These are phyloP conservation scores for Cryptococcus amylolentus DNA, from an alignment of 1,284 basidiomycete genomes.

Conservation along the genomic window DNA sequence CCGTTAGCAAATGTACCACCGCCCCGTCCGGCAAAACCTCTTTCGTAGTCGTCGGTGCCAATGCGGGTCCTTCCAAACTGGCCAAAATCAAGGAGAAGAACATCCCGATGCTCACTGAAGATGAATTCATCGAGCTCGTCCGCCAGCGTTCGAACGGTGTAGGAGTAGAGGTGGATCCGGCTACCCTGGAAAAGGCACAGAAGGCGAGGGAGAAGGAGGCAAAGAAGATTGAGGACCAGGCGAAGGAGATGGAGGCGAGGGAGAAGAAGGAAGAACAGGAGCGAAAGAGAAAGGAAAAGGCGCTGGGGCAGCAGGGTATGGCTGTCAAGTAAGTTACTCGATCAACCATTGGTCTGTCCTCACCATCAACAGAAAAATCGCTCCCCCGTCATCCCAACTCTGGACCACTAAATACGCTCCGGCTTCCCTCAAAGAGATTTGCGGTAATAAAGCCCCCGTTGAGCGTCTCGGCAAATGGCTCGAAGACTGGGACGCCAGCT, in stretches of 20 bases:
- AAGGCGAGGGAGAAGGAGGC: slow-evolving; percentile 72
- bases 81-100: slow-evolving; percentile 75
- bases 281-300: slow-evolving; percentile 60
- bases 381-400: slow-evolving; percentile 58
- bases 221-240: slow-evolving; percentile 55
- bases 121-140: slow-evolving; percentile 81
- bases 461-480: slow-evolving; percentile 88
- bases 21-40: slow-evolving; percentile 88
- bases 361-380: slow-evolving; percentile 46
- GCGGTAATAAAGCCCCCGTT: slow-evolving; percentile 87
- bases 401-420: slow-evolving; percentile 98
- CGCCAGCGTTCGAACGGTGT: slow-evolving; percentile 54
- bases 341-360: neutral
- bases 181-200: slow-evolving; percentile 71
- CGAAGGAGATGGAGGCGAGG: slow-evolving; percentile 68
- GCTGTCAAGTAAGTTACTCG: slow-evolving; percentile 42
- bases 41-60: slow-evolving; percentile 82
- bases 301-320: slow-evolving; percentile 37
- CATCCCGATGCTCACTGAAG: slow-evolving; percentile 75
- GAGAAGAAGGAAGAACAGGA: slow-evolving; percentile 60
- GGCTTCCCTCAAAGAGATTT: slow-evolving; percentile 78
- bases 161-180: slow-evolving; percentile 61
- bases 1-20: slow-evolving; percentile 71
- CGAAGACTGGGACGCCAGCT: slow-evolving; percentile 71
- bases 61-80: slow-evolving; percentile 84